Evolutionary conservation across 1,284 basidiomycete species (phyloP).

Genomic region (Coriolopsis trogii): DNA sequence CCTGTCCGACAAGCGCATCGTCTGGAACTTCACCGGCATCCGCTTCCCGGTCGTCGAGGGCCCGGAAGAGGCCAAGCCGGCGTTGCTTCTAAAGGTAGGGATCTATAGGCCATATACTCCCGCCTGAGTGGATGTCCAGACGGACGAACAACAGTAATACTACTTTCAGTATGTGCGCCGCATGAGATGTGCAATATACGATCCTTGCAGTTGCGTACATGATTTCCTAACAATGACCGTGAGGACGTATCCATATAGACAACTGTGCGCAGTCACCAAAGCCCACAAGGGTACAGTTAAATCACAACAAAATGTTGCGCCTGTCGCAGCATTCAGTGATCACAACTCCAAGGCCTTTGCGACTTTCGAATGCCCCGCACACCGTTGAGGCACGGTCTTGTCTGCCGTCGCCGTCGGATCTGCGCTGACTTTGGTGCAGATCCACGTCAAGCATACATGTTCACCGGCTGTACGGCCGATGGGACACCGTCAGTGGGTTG

Average conservation of each 20-base stretch:
- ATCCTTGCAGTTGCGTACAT: no score
- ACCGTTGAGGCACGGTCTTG: not conserved
- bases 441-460: conserved; percentile 29
- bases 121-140: no score
- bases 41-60: conserved; percentile 14
- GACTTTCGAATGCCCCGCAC: conserved; percentile 3
- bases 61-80: not conserved
- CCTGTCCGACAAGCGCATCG: not conserved
- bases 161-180: no score
- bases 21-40: not conserved
- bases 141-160: no score
- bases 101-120: no score
- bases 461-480: conserved; percentile 12
- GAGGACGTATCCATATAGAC: no score
- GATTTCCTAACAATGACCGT: no score
- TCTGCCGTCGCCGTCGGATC: conserved; percentile 10
- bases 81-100: conserved; percentile 6
- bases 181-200: no score
- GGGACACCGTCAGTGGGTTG: not conserved
- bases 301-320: not conserved
- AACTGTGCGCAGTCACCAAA: not conserved
- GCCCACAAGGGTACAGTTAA: not conserved
- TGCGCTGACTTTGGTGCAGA: conserved; percentile 22
- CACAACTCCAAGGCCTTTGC: conserved; percentile 15
- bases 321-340: not conserved